Base-by-base conservation (phyloP, 768 basidiomycete species). In the Dioszegia crocea region DNA sequence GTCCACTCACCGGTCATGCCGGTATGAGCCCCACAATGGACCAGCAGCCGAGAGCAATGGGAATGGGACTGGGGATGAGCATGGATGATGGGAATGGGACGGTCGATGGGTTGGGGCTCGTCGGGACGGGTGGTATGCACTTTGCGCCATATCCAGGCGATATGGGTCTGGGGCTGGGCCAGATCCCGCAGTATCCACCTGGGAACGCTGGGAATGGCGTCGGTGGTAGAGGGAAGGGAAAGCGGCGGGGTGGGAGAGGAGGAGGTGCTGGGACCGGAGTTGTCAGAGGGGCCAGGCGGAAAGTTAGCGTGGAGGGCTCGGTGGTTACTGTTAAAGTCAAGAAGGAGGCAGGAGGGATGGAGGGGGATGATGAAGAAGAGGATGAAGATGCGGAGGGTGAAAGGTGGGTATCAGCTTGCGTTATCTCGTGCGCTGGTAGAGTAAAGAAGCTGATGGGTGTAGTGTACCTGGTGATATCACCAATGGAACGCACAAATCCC, bases 381-480 rank as follows among this genome's bases (percentile, higher is more conserved):
- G 52, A 61, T 43, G 51, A 19, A 5, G 55, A 56, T n/a, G 62
- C 45, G 53, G 57, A 62, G 21, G 66, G 67, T 19, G 65, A 69
- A 38, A 67, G 63, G 51, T 53, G 26, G 40, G 51, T 31, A 36
- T 33, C 9, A 33, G 14, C 23, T 21, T 10, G 12, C 1, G 21
- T 48, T 12, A 10, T 30, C 6, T n/a, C 47, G 2, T n/a, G 31
- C 10, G 2, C 4, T 33, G 31, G 8, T 4, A 23, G 23, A 10
- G 47, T 4, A 4, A 5, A 26, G n/a, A n/a, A 40, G 51, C 51
- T 53, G 51, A 53, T 26, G 2, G 1, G 40, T 24, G 16, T 17
- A 53, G 51, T 26, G 16, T 53, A 6, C n/a, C 26, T 1, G 51
- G 26, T 8, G 38, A 53, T 9, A 27, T 8, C 4, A 3, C 3